Evolutionary conservation across 2,329 filamentous ascomycete species (phyloP), one percentile per base, ranked within the genome.

Genomic region (Epichloe coenophiala): DNA sequence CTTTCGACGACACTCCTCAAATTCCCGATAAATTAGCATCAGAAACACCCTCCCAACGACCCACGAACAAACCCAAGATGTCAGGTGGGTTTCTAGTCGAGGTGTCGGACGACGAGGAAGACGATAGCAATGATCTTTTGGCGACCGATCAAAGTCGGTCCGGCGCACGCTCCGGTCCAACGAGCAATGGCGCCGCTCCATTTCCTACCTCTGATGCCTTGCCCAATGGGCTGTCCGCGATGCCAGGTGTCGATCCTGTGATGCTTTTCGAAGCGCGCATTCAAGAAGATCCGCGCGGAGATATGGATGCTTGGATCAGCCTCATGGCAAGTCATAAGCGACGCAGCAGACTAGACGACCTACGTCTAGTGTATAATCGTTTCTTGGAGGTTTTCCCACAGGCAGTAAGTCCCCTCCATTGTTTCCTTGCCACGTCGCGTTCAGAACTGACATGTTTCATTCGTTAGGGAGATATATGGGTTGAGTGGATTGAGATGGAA

Each of bases 381-480:
- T 96, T 97, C 65, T 75, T 97, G 57, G 80, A 86, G 56, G 74
- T 91, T 27, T 97, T 97, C 60, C 94, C 93, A 3, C 83, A 88
- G 64, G 84, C 89, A 59, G 93, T 97, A 81, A 78, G 91, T 40
- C 15, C 11, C 4, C 17, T 8, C 5, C 13, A 31, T 15, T 19
- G 5, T 23, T 13, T 47, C 5, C 2, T 31, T n/a, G 6, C 5
- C 33, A 23, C 8, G 17, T 21, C 19, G 37, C 7, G 7, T 5
- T 6, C 5, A 3, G 17, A 47, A 44, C 46, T 51, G 21, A 53
- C 58, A 53, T 46, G 11, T 54, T 49, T 56, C 68, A 73, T 44
- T n/a, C 19, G 31, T 2, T 59, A 97, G 93, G 90, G 88, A 53
- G 88, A 95, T 55, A 78, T 94, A 63, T 98, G 90, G 90, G 82